phyloP scores from a whole-genome alignment of 768 basidiomycete genomes.

The Lentinula sp. region DNA sequence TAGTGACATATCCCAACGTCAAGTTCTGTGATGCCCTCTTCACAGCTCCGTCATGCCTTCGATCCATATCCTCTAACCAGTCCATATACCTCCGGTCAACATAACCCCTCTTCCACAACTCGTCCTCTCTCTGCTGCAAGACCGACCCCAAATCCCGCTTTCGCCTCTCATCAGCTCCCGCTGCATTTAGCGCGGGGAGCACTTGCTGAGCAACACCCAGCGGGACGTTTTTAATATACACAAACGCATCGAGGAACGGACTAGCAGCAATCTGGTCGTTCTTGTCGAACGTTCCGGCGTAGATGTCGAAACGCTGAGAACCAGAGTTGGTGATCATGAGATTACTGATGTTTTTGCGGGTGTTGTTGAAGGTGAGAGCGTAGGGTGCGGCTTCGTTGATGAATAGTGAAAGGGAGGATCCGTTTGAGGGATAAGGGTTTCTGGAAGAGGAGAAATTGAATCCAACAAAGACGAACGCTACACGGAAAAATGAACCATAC shows the following conservation, averaged over 20 bases:
- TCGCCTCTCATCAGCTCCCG: slow-evolving; percentile 31
- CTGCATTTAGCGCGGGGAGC: slow-evolving; percentile 44
- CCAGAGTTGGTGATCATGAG: slow-evolving; percentile 64
- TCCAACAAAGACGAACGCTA: background rate
- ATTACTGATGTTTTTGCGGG: slow-evolving; percentile 50
- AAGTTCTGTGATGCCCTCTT: slow-evolving; percentile 40
- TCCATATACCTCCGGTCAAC: slow-evolving; percentile 43
- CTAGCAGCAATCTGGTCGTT: slow-evolving; percentile 76
- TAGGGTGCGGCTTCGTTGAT: slow-evolving; percentile 48
- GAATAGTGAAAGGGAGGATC: slow-evolving; percentile 55
- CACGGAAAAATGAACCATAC: slow-evolving; percentile 24
- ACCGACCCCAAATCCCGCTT: slow-evolving; percentile 18
- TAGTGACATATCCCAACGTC: slow-evolving; percentile 73
- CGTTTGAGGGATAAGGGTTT: slow-evolving; percentile 54
- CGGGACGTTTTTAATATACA: slow-evolving; percentile 54
- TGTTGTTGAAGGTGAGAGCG: slow-evolving; percentile 57
- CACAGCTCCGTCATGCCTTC: slow-evolving; percentile 25
- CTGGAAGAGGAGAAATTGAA: slow-evolving; percentile 22
- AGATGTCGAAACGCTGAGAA: slow-evolving; percentile 61
- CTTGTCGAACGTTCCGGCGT: slow-evolving; percentile 65
- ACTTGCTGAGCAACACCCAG: slow-evolving; percentile 46
- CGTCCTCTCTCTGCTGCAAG: slow-evolving; percentile 27
- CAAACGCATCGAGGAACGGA: slow-evolving; percentile 62
- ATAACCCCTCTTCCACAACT: slow-evolving; percentile 40
- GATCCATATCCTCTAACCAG: slow-evolving; percentile 58